A percentile compares a stretch with the other conserved stretches of the same genome.
These are phyloP conservation scores for Tremella fuciformis DNA, from an alignment of 768 basidiomycete species.

Conservation along the genomic window DNA sequence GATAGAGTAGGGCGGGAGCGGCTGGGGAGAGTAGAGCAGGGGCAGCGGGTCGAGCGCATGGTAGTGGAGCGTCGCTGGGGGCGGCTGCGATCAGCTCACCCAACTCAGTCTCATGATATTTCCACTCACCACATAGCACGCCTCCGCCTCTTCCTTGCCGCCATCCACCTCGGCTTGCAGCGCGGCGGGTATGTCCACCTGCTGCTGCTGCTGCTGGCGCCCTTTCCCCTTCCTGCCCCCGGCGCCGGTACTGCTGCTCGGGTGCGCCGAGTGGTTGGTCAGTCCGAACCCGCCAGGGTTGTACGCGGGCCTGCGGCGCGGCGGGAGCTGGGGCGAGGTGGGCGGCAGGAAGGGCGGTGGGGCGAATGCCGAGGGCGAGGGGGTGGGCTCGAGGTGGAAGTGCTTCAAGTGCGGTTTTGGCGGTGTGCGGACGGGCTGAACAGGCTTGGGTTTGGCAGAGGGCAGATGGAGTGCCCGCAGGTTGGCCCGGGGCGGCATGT, in stretches of 20 bases:
- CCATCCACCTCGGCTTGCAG: slow-evolving; percentile 29
- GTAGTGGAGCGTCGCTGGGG: slow-evolving; percentile 46
- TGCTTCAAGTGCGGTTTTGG: slow-evolving; percentile 28
- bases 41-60: slow-evolving; percentile 42
- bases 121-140: slow-evolving; percentile 49
- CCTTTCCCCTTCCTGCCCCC: slow-evolving; percentile 25
- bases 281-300: slow-evolving; percentile 42
- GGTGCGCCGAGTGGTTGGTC: slow-evolving; percentile 13
- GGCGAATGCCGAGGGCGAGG: slow-evolving; percentile 7
- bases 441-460: slow-evolving; percentile 3
- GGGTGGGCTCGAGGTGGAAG: slow-evolving; percentile 14
- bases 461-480: slow-evolving; percentile 16
- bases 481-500: slow-evolving; percentile 15
- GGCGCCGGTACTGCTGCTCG: slow-evolving; percentile 7
- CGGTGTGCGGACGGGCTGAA: slow-evolving; percentile 2
- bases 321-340: slow-evolving; percentile 33
- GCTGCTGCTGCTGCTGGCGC: slow-evolving; percentile 17
- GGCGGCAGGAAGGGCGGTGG: slow-evolving; percentile 21
- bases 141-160: slow-evolving; percentile 46
- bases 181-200: slow-evolving; percentile 29
- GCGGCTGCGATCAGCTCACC: slow-evolving; percentile 31
- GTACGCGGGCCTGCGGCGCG: slow-evolving; percentile 34
- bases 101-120: not conserved
- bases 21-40: slow-evolving; percentile 49
- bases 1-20: slow-evolving; percentile 58